A percentile compares a stretch with the other conserved stretches of the same genome.
Evolutionary conservation across 768 basidiomycete species (phyloP).

Genomic region (Suillus discolor): DNA sequence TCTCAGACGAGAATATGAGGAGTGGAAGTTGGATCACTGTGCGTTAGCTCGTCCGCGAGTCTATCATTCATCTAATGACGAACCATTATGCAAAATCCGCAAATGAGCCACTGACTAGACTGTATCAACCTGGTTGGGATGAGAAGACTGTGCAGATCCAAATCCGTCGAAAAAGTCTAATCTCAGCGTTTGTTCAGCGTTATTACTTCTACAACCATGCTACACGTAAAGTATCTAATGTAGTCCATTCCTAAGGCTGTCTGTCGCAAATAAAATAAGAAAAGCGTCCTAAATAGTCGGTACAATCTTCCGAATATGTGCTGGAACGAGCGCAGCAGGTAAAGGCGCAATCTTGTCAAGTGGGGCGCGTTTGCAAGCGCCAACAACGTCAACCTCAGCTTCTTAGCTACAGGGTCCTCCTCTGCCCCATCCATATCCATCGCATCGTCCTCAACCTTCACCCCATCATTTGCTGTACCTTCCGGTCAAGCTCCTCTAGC

Average conservation of each 20-base stretch:
- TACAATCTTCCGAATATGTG: slow-evolving; percentile 63
- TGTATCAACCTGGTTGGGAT: neutral
- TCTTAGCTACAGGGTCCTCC: slow-evolving; percentile 56
- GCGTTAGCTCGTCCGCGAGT: neutral
- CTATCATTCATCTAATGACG: neutral
- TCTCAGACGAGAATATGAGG: neutral
- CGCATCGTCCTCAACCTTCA: slow-evolving; percentile 8
- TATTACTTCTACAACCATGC: neutral
- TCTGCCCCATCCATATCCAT: slow-evolving; percentile 26
- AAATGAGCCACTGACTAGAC: neutral
- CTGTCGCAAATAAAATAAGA: neutral
- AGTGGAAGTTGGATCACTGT: neutral
- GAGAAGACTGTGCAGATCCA: neutral
- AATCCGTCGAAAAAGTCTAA: neutral
- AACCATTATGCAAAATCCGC: neutral
- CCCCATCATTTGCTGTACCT: slow-evolving; percentile 20
- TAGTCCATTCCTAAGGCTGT: neutral
- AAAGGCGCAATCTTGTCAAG: slow-evolving; percentile 68
- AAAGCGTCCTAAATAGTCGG: slow-evolving; percentile 41
- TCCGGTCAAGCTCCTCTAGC: slow-evolving; percentile 47
- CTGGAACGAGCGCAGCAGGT: slow-evolving; percentile 66
- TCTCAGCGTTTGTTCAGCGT: neutral
- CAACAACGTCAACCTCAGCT: slow-evolving; percentile 71
- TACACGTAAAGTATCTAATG: neutral
- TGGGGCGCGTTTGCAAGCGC: slow-evolving; percentile 77